phyloP scores from a whole-genome alignment of 2,329 filamentous ascomycete genomes.

The Epichloe aotearoae region DNA sequence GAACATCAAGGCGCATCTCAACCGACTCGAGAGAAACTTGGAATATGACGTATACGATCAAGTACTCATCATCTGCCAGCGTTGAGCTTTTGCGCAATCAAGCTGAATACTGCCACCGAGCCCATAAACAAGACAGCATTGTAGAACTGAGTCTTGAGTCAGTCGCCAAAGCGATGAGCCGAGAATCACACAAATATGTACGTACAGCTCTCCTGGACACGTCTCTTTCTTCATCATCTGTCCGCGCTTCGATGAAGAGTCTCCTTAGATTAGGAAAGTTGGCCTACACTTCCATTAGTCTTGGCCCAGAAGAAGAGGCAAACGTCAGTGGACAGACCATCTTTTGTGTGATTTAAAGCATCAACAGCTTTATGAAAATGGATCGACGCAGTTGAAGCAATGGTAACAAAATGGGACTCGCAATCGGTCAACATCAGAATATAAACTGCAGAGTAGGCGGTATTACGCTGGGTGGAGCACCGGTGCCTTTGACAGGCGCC shows the following conservation, averaged over 20 bases:
- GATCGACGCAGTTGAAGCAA: too few relatives aligned
- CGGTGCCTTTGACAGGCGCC: neutral
- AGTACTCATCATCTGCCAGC: conserved; percentile 23
- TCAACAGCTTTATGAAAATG: too few relatives aligned
- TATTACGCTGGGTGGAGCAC: neutral
- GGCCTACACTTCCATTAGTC: conserved; percentile 32
- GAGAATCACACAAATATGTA: conserved; percentile 7
- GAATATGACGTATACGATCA: neutral
- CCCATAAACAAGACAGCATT: conserved; percentile 95
- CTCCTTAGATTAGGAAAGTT: conserved; percentile 89
- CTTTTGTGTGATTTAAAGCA: neutral
- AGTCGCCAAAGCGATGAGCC: neutral
- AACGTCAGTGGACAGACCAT: conserved; percentile 1
- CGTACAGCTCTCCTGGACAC: conserved; percentile 86
- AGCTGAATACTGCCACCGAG: conserved; percentile 84
- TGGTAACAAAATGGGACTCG: neutral
- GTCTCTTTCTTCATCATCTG: conserved; percentile 85
- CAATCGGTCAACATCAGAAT: neutral
- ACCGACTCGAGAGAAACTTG: neutral
- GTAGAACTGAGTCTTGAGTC: conserved; percentile 58
- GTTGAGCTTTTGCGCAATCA: conserved; percentile 80
- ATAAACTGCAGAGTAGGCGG: too few relatives aligned
- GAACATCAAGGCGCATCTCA: neutral
- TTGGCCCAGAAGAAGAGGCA: neutral
- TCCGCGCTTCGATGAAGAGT: conserved; percentile 87